phyloP scores from a whole-genome alignment of 352 stramenopile genomes.

The Pythium biforme region DNA sequence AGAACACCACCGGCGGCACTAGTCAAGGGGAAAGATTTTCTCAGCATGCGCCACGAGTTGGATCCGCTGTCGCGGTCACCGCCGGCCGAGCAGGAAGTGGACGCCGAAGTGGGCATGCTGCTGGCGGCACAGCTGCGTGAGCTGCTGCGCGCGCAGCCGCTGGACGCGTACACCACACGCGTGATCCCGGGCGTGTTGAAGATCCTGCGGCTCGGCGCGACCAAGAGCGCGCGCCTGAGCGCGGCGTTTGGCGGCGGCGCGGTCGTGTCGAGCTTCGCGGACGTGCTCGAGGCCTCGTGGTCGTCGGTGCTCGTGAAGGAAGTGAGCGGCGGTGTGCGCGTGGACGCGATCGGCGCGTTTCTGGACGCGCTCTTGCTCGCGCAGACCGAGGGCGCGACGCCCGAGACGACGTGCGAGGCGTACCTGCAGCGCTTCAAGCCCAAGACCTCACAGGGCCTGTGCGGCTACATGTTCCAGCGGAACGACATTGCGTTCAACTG shows the following conservation, averaged over 20 bases:
- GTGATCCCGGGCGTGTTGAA: constrained; percentile 22
- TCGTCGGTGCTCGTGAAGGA: constrained; percentile 27
- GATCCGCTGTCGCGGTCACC: constrained; percentile 22
- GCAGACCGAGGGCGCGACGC: constrained; percentile 13
- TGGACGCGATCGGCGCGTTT: constrained; percentile 25
- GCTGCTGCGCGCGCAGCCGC: constrained; percentile 20
- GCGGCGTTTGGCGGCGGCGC: constrained; percentile 12
- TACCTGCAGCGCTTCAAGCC: constrained; percentile 66
- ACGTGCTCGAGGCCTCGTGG: constrained; percentile 28
- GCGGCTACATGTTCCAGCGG: constrained; percentile 95
- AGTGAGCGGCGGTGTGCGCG: constrained; percentile 11
- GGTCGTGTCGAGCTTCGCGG: constrained; percentile 10
- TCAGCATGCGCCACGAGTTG: constrained; percentile 27
- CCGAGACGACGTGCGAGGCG: constrained; percentile 37
- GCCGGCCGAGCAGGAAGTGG: constrained; percentile 24
- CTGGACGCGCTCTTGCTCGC: constrained; percentile 29
- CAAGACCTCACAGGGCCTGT: constrained; percentile 66
- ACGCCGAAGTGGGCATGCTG: constrained; percentile 24
- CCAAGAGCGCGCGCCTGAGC: constrained; percentile 23
- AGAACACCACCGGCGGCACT: too few relatives aligned
- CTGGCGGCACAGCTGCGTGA: constrained; percentile 27
- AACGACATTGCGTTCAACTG: constrained; percentile 99
- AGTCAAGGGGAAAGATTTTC: too few relatives aligned
- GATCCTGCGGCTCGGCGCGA: constrained; percentile 23
- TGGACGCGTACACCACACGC: constrained; percentile 13